Conservation (phyloP, 163 green algal species). For the Chlamydomonas reinhardtii region DNA sequence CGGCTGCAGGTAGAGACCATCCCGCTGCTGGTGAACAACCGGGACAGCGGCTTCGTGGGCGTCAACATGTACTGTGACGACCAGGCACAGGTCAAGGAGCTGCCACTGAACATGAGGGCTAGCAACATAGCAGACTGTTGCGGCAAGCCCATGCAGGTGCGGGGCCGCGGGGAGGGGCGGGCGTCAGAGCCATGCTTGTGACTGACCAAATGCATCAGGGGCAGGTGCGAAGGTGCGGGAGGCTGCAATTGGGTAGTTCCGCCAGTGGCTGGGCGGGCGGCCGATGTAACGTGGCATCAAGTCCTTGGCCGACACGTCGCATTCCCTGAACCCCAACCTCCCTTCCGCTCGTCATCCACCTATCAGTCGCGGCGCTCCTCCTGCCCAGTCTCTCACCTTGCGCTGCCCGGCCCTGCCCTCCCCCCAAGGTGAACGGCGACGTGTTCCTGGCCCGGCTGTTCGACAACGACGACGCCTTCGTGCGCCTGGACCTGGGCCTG, state of each 20-base stretch:
- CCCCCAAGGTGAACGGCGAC: conserved; percentile 83
- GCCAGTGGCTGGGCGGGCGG: too few relatives aligned
- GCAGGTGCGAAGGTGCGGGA: too few relatives aligned
- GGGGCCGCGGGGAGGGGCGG: neutral
- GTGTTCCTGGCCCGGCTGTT: conserved; percentile 86
- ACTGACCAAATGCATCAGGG: too few relatives aligned
- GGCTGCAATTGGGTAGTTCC: too few relatives aligned
- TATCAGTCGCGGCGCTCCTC: too few relatives aligned
- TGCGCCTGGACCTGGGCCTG: conserved; percentile 78
- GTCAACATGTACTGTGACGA: conserved; percentile 94
- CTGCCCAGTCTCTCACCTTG: too few relatives aligned
- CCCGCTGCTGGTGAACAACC: conserved; percentile 78
- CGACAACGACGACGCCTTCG: conserved; percentile 90
- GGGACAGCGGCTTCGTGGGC: conserved; percentile 74
- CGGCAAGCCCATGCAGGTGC: conserved; percentile 74
- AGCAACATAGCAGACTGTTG: conserved; percentile 76
- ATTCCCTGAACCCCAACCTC: too few relatives aligned
- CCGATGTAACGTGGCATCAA: too few relatives aligned
- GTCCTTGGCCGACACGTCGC: too few relatives aligned
- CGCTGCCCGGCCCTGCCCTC: neutral
- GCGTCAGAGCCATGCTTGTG: too few relatives aligned
- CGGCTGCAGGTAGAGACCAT: conserved; percentile 87
- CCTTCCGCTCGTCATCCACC: too few relatives aligned
- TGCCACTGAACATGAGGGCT: conserved; percentile 80
- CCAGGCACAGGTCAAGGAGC: conserved; percentile 70